Percentiles rank a stretch among this genome's conserved stretches.
Conservation (phyloP, 139 green algal species). For the Asterochloris sp. region DNA sequence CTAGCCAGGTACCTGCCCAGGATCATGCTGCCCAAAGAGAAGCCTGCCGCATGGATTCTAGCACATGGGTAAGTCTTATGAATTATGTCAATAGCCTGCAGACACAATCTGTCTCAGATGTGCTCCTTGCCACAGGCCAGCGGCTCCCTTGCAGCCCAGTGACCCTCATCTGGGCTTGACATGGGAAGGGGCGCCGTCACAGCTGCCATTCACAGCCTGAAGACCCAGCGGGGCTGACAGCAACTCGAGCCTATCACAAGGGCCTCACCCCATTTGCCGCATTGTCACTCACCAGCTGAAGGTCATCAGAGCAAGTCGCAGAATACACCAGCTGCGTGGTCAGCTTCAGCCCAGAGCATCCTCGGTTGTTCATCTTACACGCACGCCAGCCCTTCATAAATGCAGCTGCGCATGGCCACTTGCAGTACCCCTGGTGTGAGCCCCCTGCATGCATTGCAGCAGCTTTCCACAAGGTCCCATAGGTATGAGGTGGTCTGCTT, state of each 20-base stretch:
- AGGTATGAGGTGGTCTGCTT: background rate
- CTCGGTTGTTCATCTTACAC: conserved; percentile 64
- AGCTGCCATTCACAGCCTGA: too few species aligned
- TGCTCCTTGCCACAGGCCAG: too few species aligned
- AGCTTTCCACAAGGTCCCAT: background rate
- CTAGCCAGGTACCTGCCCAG: conserved; percentile 71
- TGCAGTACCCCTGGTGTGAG: conserved; percentile 68
- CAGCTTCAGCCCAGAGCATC: conserved; percentile 63
- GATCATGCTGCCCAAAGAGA: conserved; percentile 67
- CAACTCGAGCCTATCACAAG: too few species aligned
- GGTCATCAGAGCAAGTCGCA: conserved; percentile 49
- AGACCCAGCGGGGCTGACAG: too few species aligned
- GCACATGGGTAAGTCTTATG: conserved; percentile 45
- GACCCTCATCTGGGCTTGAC: too few species aligned
- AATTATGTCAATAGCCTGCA: conserved; percentile 36
- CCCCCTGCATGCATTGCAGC: conserved; percentile 34
- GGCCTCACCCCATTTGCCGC: too few species aligned
- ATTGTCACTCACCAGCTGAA: conserved; percentile 15
- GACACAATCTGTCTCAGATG: too few species aligned
- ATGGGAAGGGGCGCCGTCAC: too few species aligned
- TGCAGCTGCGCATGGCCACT: conserved; percentile 54
- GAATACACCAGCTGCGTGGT: conserved; percentile 50
- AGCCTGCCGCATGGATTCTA: conserved; percentile 60
- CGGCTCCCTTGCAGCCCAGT: too few species aligned
- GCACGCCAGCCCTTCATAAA: conserved; percentile 41